phyloP scores from a whole-genome alignment of 2,329 filamentous ascomycete genomes.

The Microsporum ferrugineum region DNA sequence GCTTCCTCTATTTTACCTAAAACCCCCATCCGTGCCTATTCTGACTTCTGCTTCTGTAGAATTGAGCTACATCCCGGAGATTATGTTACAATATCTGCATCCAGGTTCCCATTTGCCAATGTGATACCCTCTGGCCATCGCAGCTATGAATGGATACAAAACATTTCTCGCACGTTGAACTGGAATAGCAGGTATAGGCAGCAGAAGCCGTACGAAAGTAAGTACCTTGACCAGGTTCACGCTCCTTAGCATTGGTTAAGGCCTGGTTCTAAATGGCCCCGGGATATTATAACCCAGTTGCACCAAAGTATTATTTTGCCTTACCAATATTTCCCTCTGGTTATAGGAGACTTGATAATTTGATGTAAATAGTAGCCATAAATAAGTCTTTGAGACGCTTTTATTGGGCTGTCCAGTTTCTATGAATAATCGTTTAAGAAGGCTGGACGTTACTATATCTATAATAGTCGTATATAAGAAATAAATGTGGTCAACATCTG shows the following conservation, averaged over 20 bases:
- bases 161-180: constrained; percentile 40
- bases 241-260: background rate
- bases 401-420: background rate
- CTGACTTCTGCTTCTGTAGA: constrained; percentile 19
- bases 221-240: background rate
- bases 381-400: background rate
- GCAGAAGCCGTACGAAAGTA: constrained; percentile 20
- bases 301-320: background rate
- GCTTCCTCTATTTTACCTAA: background rate
- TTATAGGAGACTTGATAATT: background rate
- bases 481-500: too few relatives aligned
- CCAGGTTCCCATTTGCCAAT: constrained; percentile 42
- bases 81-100: constrained; percentile 43
- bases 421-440: too few relatives aligned
- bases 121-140: constrained; percentile 35
- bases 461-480: too few relatives aligned
- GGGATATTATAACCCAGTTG: background rate
- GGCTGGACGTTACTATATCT: too few relatives aligned
- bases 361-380: background rate
- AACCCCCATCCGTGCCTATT: background rate
- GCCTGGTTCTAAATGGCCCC: background rate
- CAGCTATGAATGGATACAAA: constrained; percentile 41
- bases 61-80: constrained; percentile 40
- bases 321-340: background rate
- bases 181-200: constrained; percentile 41